Conservation (phyloP, 768 basidiomycete genomes). For the Lactarius quietus region DNA sequence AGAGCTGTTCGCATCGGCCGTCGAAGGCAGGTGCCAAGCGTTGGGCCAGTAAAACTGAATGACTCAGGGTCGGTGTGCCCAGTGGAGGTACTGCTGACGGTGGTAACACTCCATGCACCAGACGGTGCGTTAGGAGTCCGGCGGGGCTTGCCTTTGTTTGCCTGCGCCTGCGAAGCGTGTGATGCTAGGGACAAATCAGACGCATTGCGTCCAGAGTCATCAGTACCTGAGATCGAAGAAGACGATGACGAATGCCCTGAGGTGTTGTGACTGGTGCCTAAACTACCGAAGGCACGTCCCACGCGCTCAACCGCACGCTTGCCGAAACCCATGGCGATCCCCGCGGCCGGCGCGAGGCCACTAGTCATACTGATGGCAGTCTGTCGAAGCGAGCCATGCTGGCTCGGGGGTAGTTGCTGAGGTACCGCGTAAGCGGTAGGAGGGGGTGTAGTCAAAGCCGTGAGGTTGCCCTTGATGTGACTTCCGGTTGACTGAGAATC, state of each 20-base stretch:
- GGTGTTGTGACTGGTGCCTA: constrained; percentile 8
- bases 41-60: constrained; percentile 42
- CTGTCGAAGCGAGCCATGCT: constrained; percentile 44
- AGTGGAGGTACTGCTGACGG: constrained; percentile 43
- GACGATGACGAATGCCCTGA: constrained; percentile 37
- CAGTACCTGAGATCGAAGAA: constrained; percentile 28
- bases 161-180: constrained; percentile 20
- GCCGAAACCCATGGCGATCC: constrained; percentile 50
- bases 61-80: constrained; percentile 45
- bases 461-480: constrained; percentile 46
- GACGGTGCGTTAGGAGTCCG: constrained; percentile 62
- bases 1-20: constrained; percentile 43
- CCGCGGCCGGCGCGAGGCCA: constrained; percentile 66
- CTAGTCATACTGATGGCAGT: constrained; percentile 73
- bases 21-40: constrained; percentile 54
- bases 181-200: constrained; percentile 23
- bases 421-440: constrained; percentile 32
- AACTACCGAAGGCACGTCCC: constrained; percentile 29
- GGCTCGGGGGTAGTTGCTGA: constrained; percentile 29
- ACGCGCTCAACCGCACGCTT: constrained; percentile 77
- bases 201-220: constrained; percentile 23
- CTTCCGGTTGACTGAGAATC: constrained; percentile 37
- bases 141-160: constrained; percentile 38
- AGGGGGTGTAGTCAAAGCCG: constrained; percentile 41
- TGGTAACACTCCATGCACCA: constrained; percentile 39